Percentiles rank a stretch among this genome's conserved stretches.
These are phyloP conservation scores for Erythrophleum fordii DNA, from an alignment of 306 rosid genomes.

Conservation along the genomic window DNA sequence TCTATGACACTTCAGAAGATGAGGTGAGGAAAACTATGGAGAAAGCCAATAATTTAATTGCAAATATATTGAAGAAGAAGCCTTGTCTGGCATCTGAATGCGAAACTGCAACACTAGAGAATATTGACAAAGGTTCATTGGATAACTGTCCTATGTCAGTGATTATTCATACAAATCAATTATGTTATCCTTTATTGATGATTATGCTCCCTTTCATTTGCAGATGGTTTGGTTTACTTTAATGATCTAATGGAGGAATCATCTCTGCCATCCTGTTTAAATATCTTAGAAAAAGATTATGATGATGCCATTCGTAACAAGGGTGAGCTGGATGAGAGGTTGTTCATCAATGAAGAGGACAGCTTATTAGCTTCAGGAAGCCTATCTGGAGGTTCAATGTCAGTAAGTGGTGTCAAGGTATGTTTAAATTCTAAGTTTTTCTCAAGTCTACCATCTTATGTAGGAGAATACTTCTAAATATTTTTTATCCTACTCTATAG, in stretches of 20 bases:
- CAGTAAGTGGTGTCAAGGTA: slow-evolving; percentile 79
- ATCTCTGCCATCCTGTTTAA: slow-evolving; percentile 64
- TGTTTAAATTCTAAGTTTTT: slow-evolving; percentile 26
- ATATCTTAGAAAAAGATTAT: slow-evolving; percentile 78
- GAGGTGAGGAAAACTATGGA: slow-evolving; percentile 83
- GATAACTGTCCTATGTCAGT: slow-evolving; percentile 2
- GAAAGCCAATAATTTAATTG: slow-evolving; percentile 76
- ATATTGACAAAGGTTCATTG: slow-evolving; percentile 72
- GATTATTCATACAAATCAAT: slow-evolving; percentile 16
- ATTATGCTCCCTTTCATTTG: slow-evolving; percentile 32
- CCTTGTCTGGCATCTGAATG: slow-evolving; percentile 77
- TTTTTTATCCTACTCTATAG: slow-evolving; percentile 49
- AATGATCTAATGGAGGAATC: slow-evolving; percentile 77
- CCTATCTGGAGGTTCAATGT: slow-evolving; percentile 70
- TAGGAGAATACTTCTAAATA: slow-evolving; percentile 28
- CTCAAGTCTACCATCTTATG: neutral
- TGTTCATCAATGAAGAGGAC: slow-evolving; percentile 84
- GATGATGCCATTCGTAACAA: slow-evolving; percentile 64
- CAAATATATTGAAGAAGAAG: slow-evolving; percentile 77
- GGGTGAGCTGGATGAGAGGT: slow-evolving; percentile 90
- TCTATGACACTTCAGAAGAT: slow-evolving; percentile 78
- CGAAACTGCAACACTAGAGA: slow-evolving; percentile 66
- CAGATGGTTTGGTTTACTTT: slow-evolving; percentile 90
- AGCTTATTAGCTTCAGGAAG: slow-evolving; percentile 86
- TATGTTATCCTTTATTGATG: slow-evolving; percentile 15